Conservation (phyloP, 1,139 yeast genomes). For the Maudiozyma humilis region DNA sequence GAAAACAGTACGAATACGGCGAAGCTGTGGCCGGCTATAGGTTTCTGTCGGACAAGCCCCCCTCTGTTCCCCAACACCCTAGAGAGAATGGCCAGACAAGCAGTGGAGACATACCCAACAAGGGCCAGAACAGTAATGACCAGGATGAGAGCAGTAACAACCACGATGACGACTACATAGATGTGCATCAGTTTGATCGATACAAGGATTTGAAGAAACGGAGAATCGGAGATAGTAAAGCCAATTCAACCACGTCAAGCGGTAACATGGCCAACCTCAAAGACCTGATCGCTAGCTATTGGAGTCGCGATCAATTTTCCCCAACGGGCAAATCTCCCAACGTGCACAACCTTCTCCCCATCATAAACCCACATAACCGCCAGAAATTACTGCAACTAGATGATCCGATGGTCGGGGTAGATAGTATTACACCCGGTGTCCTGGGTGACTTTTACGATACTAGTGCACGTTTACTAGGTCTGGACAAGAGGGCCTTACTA, state of each 20-base stretch:
- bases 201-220: neutral
- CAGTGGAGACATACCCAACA: neutral
- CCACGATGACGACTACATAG: constrained; percentile 1
- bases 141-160: neutral
- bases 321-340: too few species aligned
- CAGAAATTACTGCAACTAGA: neutral
- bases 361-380: neutral
- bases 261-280: neutral
- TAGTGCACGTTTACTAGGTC: constrained; percentile 2
- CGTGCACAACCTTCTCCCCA: neutral
- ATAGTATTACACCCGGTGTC: neutral
- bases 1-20: constrained; percentile 6
- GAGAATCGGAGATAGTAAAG: neutral
- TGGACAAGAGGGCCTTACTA: neutral
- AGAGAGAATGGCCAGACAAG: neutral
- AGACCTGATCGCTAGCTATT: neutral
- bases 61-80: neutral
- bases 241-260: neutral
- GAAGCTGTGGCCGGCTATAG: constrained; percentile 8
- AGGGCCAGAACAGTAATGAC: neutral
- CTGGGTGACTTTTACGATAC: constrained; percentile 2
- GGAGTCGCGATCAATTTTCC: neutral
- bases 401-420: neutral
- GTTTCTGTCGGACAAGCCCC: constrained; percentile 4
- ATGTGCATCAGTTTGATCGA: constrained; percentile 5